A percentile compares a stretch with the other conserved stretches of the same genome.
These are phyloP conservation scores for Colletotrichum shisoi DNA, from an alignment of 2,329 filamentous ascomycete species.

Conservation along the genomic window DNA sequence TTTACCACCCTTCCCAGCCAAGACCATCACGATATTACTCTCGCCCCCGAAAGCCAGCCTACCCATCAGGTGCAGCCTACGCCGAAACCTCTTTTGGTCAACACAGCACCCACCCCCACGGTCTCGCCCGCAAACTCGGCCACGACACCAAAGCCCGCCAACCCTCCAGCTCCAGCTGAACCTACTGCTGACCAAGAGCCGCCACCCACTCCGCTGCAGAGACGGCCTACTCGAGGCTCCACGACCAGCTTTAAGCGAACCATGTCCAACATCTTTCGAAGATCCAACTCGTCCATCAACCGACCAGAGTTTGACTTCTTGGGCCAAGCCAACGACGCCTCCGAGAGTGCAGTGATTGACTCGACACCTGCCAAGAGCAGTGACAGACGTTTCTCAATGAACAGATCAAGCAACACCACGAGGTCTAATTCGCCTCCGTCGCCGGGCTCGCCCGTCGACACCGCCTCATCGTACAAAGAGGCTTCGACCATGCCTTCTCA, in stretches of 20 bases:
- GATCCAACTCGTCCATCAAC: slow-evolving; percentile 51
- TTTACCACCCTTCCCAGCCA: slow-evolving; percentile 57
- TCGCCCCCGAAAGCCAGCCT: slow-evolving; percentile 41
- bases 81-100: slow-evolving; percentile 34
- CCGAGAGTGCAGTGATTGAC: slow-evolving; percentile 41
- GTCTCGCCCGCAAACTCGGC: slow-evolving; percentile 21
- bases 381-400: slow-evolving; percentile 52
- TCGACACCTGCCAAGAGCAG: slow-evolving; percentile 28
- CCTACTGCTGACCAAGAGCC: slow-evolving; percentile 43
- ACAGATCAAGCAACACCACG: slow-evolving; percentile 56
- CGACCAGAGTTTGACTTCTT: slow-evolving; percentile 41
- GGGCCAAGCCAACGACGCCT: slow-evolving; percentile 40
- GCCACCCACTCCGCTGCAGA: slow-evolving; percentile 47
- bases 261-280: slow-evolving; percentile 60
- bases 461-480: slow-evolving; percentile 46
- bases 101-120: slow-evolving; percentile 29
- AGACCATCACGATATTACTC: slow-evolving; percentile 49
- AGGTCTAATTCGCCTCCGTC: slow-evolving; percentile 62
- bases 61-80: slow-evolving; percentile 31
- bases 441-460: slow-evolving; percentile 57
- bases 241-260: slow-evolving; percentile 58
- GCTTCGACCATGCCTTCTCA: slow-evolving; percentile 52
- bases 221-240: slow-evolving; percentile 54
- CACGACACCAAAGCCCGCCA: slow-evolving; percentile 21
- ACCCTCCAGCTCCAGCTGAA: slow-evolving; percentile 25